Conservation (phyloP, 805 yeast species). For the Candida ortonii region DNA sequence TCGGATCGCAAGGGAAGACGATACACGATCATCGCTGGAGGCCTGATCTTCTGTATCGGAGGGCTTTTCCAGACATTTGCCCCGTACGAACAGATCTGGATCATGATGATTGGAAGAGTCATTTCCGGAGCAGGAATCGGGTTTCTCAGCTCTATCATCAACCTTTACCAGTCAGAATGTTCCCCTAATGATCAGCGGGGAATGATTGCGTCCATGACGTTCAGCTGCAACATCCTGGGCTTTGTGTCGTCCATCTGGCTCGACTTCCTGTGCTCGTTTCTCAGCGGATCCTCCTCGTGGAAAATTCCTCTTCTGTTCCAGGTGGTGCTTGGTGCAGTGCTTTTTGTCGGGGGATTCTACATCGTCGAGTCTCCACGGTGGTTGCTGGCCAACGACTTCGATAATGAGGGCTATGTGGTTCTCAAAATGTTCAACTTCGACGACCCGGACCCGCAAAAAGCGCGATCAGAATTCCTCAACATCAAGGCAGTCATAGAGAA, state of each 20-base stretch:
- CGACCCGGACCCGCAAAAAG: constrained; percentile 22
- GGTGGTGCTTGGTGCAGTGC: constrained; percentile 61
- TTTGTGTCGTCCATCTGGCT: constrained; percentile 85
- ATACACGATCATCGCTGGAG: constrained; percentile 71
- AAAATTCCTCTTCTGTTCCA: constrained; percentile 75
- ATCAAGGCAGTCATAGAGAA: constrained; percentile 37
- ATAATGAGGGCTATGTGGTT: constrained; percentile 47
- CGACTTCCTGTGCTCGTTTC: constrained; percentile 69
- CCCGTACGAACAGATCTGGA: constrained; percentile 35
- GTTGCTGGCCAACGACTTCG: constrained; percentile 73
- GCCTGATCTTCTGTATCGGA: constrained; percentile 69
- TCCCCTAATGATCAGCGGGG: constrained; percentile 88
- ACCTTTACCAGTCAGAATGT: constrained; percentile 84
- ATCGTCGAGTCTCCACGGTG: constrained; percentile 88
- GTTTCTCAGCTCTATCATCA: constrained; percentile 76
- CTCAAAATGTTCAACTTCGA: constrained; percentile 35
- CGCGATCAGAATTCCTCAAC: constrained; percentile 42
- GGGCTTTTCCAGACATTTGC: constrained; percentile 71
- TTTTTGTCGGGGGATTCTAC: constrained; percentile 69
- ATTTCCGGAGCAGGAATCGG: constrained; percentile 89
- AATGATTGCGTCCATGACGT: constrained; percentile 79
- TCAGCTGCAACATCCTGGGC: constrained; percentile 81
- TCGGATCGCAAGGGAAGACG: constrained; percentile 81
- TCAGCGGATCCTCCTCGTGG: constrained; percentile 67
- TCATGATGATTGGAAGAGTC: constrained; percentile 71